These are phyloP conservation scores for Pseudotsuga menziesii DNA, from an alignment of 75 land plant genomes.

Conservation along the genomic window DNA sequence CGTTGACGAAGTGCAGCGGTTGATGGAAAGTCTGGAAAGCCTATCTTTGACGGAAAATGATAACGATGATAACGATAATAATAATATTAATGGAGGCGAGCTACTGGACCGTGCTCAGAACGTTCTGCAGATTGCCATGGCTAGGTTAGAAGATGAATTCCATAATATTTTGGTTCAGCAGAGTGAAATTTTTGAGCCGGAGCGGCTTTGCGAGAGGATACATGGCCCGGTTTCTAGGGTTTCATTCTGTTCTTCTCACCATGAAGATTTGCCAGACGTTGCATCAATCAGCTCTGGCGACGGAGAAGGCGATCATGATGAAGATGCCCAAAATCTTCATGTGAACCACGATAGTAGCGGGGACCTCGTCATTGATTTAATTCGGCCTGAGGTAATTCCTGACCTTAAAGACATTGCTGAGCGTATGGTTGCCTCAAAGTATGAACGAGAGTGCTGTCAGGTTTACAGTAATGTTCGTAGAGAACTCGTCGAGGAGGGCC, in stretches of 20 bases:
- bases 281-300: not conserved
- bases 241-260: not conserved
- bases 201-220: slow-evolving; percentile 8
- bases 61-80: not conserved
- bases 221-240: slow-evolving; percentile 6
- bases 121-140: slow-evolving; percentile 65
- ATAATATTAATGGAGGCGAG: not conserved
- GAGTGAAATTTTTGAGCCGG: slow-evolving; percentile 12
- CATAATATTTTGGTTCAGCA: slow-evolving; percentile 45
- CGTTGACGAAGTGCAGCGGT: slow-evolving; percentile 22
- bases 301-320: not conserved
- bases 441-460: slow-evolving; percentile 46
- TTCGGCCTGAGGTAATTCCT: slow-evolving; percentile 34
- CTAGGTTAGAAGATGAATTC: slow-evolving; percentile 87
- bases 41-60: slow-evolving; percentile 3
- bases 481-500: slow-evolving; percentile 45
- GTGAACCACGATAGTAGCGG: not conserved
- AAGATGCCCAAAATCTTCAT: not conserved
- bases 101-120: slow-evolving; percentile 32
- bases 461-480: slow-evolving; percentile 36
- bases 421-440: slow-evolving; percentile 39
- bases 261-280: not conserved
- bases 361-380: slow-evolving; percentile 20
- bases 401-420: slow-evolving; percentile 48
- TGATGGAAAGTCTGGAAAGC: slow-evolving; percentile 2